Percentiles rank a stretch among this genome's conserved stretches.
These are phyloP conservation scores for Blastobotrys serpentis DNA, from an alignment of 1,139 yeast genomes.

Conservation along the genomic window DNA sequence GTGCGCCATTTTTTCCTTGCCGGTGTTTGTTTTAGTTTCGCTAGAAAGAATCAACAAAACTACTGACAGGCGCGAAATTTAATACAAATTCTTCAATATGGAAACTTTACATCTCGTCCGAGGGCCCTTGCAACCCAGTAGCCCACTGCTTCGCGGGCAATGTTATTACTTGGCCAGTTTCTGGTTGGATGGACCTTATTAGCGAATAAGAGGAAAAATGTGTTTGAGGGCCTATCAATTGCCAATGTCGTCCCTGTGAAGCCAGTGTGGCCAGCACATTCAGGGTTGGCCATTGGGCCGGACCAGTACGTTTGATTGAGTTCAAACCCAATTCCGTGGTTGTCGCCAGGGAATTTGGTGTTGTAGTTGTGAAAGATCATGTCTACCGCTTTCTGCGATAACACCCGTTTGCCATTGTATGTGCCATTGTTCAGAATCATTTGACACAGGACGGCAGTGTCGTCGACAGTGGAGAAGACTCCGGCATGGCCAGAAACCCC, in stretches of 20 bases:
- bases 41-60: too few species aligned
- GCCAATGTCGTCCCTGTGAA: slow-evolving; percentile 26
- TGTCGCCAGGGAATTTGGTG: slow-evolving; percentile 19
- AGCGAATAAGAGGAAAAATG: slow-evolving; percentile 21
- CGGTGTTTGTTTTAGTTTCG: background rate
- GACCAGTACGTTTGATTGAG: slow-evolving; percentile 22
- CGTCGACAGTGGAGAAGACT: slow-evolving; percentile 23
- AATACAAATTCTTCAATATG: too few species aligned
- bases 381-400: slow-evolving; percentile 18
- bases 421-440: slow-evolving; percentile 24
- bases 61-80: too few species aligned
- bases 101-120: slow-evolving; percentile 11
- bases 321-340: slow-evolving; percentile 26
- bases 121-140: slow-evolving; percentile 18
- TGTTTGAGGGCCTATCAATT: slow-evolving; percentile 18
- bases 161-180: slow-evolving; percentile 18
- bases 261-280: slow-evolving; percentile 25
- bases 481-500: slow-evolving; percentile 28
- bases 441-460: slow-evolving; percentile 21
- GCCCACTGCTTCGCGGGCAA: slow-evolving; percentile 19
- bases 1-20: too few species aligned
- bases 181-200: slow-evolving; percentile 25
- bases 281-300: slow-evolving; percentile 19
- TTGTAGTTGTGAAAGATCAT: slow-evolving; percentile 20
- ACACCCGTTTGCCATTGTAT: slow-evolving; percentile 16